phyloP scores from a whole-genome alignment of 73 alveolate genomes.

The Stentor coeruleus region DNA sequence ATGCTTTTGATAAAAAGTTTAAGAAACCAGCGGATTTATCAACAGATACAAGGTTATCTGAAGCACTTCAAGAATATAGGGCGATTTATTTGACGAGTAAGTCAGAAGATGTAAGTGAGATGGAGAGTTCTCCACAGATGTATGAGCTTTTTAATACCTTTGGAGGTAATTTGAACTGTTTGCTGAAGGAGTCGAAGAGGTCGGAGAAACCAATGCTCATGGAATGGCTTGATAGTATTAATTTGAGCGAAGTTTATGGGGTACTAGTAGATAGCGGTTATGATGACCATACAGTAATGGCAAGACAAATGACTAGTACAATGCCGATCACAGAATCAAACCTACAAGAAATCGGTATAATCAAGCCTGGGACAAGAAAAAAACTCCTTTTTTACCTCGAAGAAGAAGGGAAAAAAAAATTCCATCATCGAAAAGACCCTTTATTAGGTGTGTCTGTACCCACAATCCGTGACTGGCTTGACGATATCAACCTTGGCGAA shows the following conservation, averaged over 20 bases:
- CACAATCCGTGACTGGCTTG: neutral
- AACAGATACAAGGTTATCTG: neutral
- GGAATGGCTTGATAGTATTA: neutral
- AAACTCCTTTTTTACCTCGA: neutral
- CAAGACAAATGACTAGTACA: neutral
- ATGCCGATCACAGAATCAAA: neutral
- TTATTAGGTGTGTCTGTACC: neutral
- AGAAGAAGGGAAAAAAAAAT: neutral
- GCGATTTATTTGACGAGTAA: neutral
- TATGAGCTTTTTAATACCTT: neutral
- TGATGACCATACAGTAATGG: neutral
- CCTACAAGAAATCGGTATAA: neutral
- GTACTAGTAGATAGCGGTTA: neutral
- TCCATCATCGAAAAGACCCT: neutral
- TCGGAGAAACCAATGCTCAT: neutral
- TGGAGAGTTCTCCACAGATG: neutral
- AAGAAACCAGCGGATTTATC: neutral
- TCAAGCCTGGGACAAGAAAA: neutral
- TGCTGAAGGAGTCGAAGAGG: neutral
- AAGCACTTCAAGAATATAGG: neutral
- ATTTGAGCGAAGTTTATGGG: neutral
- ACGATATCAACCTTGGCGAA: neutral
- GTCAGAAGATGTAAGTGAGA: neutral
- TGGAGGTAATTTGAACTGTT: neutral
- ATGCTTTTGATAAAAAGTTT: neutral